phyloP scores from a whole-genome alignment of 495 filamentous ascomycete genomes.

The Neurospora sp. region DNA sequence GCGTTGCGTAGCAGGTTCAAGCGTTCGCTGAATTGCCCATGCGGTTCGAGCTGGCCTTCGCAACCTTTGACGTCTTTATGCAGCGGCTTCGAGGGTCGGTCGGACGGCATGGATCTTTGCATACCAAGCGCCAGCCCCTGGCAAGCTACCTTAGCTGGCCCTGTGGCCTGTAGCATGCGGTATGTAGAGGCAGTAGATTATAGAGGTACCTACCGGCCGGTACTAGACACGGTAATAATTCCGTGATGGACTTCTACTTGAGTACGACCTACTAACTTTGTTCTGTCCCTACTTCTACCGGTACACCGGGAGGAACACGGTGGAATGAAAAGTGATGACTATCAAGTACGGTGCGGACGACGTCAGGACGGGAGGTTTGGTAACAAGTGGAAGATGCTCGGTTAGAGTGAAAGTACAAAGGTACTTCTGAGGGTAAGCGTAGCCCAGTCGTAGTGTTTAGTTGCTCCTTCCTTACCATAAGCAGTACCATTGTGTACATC shows the following conservation, averaged over 20 bases:
- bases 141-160: neutral
- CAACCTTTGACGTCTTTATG: neutral
- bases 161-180: neutral
- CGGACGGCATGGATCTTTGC: neutral
- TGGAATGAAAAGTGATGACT: neutral
- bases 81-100: neutral
- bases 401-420: neutral
- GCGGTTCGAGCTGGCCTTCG: neutral
- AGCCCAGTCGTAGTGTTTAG: neutral
- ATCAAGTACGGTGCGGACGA: neutral
- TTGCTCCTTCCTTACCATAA: neutral
- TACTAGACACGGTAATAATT: neutral
- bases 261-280: neutral
- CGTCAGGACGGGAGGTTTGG: neutral
- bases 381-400: neutral
- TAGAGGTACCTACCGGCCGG: neutral
- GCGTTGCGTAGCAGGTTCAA: neutral
- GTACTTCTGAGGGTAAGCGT: neutral
- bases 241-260: neutral
- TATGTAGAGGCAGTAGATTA: neutral
- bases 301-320: neutral
- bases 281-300: neutral
- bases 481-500: neutral
- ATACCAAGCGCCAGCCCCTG: neutral
- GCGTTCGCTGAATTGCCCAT: neutral